Base-by-base conservation (phyloP, 2,329 filamentous ascomycete genomes). In the Pseudogymnoascus sp. region DNA sequence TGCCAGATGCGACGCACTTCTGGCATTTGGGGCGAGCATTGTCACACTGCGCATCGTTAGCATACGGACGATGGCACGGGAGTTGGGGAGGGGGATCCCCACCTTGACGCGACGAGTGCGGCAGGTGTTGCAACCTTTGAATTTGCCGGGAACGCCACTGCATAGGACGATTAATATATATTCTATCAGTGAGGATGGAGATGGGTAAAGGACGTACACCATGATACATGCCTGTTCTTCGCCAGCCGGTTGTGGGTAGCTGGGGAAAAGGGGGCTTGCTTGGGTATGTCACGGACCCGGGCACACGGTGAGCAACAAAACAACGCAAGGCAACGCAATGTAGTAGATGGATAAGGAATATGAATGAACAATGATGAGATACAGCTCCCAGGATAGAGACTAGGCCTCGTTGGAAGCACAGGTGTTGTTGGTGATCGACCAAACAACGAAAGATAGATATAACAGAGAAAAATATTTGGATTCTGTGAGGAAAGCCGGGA, bases 61-160 rank as follows among this genome's bases (percentile, higher is more conserved):
- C 17, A 63, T 21, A 37, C 33, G 21, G 21, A 29, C 23, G 31
- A 38, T 17, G 37, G 40, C 29, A 23, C 1, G 1, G 31, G 10
- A 4, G 15, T 19, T 31, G 23, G 23, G 13, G 1, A 72, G 4
- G 35, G 60, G 17, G 11, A 21, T 46, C 26, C 78, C 67, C 75
- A 84, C 84, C 71, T 84, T 85, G 65, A 86, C 84, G 72, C 85
- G 78, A 61, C 84, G 76, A 31, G 78, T 75, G 61, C 84, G 77
- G 70, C 84, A 87, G 29, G 84, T 86, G 73, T 85, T 83, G 74
- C 84, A 87, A 37, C 84, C 84, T 72, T 86, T 86, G 72, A 83
- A 87, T 73, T 86, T 87, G 61, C 84, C 84, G 37, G 83, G 79
- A 64, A 87, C 83, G 61, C 84, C 84, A 86, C 83, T 59, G 29